A percentile compares a stretch with the other conserved stretches of the same genome.
Evolutionary conservation across 306 rosid species (phyloP).

Genomic region (Vicia faba): DNA sequence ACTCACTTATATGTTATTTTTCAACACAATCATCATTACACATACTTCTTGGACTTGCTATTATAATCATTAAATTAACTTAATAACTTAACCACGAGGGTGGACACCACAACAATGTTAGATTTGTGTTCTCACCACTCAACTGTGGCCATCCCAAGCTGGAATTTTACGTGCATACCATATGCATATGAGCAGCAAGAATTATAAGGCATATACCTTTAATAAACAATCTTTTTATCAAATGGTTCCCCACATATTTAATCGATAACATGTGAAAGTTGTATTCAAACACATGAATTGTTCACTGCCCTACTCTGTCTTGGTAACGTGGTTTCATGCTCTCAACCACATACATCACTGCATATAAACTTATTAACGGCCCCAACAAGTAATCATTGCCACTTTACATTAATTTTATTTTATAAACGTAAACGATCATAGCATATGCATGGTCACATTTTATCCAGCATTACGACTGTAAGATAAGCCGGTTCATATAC

Average conservation of each 20-base stretch:
- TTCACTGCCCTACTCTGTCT: constrained; percentile 42
- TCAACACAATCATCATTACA: constrained; percentile 18
- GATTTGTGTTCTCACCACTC: constrained; percentile 11
- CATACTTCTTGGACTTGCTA: neutral
- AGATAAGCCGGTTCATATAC: no score
- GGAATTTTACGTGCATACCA: constrained; percentile 35
- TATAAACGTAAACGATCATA: neutral
- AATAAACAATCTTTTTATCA: constrained; percentile 9
- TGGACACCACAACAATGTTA: constrained; percentile 34
- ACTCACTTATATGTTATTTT: neutral
- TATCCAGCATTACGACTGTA: no score
- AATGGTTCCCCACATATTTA: constrained; percentile 30
- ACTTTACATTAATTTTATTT: constrained; percentile 3
- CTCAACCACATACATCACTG: constrained; percentile 45
- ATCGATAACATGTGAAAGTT: constrained; percentile 46
- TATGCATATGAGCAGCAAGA: constrained; percentile 33
- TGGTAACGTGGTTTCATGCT: constrained; percentile 49
- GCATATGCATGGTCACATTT: no score
- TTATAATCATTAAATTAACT: constrained; percentile 23
- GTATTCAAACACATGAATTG: constrained; percentile 42
- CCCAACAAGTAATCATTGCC: constrained; percentile 41
- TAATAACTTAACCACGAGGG: constrained; percentile 19
- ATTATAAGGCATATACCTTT: constrained; percentile 37
- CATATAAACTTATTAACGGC: constrained; percentile 26
- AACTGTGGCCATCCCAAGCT: constrained; percentile 37